A percentile compares a stretch with the other conserved stretches of the same genome.
Evolutionary conservation across 2,329 filamentous ascomycete genomes (phyloP).

Genomic region (Diaporthe velutina): DNA sequence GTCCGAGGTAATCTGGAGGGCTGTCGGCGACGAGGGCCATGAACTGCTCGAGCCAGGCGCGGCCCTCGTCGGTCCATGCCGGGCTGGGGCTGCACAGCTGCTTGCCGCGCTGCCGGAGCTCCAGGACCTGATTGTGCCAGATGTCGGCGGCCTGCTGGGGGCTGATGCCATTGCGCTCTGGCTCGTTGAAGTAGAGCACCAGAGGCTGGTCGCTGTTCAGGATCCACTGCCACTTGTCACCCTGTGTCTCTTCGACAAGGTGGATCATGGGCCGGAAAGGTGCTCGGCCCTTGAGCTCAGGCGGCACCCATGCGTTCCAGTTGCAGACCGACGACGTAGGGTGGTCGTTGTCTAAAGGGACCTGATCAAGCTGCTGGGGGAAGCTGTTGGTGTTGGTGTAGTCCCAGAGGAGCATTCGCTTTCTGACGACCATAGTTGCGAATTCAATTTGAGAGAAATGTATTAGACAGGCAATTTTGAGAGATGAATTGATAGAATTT

Average conservation of each 20-base stretch:
- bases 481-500: neutral
- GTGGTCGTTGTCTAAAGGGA: conserved; percentile 29
- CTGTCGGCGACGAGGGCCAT: conserved; percentile 50
- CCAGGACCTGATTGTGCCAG: conserved; percentile 55
- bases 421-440: conserved; percentile 37
- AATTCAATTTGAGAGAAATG: neutral
- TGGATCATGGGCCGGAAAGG: conserved; percentile 58
- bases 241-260: conserved; percentile 49
- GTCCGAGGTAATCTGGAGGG: conserved; percentile 55
- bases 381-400: conserved; percentile 56
- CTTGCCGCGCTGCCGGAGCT: conserved; percentile 42
- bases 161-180: conserved; percentile 54
- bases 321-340: conserved; percentile 53
- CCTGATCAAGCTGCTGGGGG: conserved; percentile 7
- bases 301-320: conserved; percentile 57
- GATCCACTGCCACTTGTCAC: conserved; percentile 53
- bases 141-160: conserved; percentile 52
- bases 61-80: conserved; percentile 53
- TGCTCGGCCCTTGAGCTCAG: conserved; percentile 50
- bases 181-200: conserved; percentile 60
- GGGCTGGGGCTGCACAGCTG: conserved; percentile 55
- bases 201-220: conserved; percentile 47
- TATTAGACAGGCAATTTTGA: too few species aligned
- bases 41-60: conserved; percentile 56
- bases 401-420: conserved; percentile 58